These are phyloP conservation scores for Catenaria anguillulae DNA, from an alignment of 371 early-diverging fungal species.

Conservation along the genomic window DNA sequence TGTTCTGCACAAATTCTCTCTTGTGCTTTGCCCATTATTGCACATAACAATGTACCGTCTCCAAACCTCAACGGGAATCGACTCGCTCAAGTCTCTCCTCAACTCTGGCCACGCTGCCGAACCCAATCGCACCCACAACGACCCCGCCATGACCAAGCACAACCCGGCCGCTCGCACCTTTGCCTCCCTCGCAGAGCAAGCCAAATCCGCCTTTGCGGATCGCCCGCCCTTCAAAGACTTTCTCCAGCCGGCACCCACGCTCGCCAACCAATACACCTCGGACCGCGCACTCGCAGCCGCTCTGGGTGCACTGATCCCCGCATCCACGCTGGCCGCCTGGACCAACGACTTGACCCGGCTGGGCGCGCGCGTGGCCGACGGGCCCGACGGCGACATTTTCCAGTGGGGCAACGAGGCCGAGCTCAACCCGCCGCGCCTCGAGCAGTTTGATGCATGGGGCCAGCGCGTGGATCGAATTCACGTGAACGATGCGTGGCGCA, in stretches of 20 bases:
- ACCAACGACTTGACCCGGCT: slow-evolving; percentile 29
- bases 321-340: slow-evolving; percentile 21
- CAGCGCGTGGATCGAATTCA: slow-evolving; percentile 43
- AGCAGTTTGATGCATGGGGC: slow-evolving; percentile 53
- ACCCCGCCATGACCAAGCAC: no score
- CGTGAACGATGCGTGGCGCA: slow-evolving; percentile 40
- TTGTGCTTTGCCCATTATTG: no score
- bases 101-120: no score
- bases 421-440: slow-evolving; percentile 39
- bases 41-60: no score
- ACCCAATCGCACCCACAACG: no score
- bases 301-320: slow-evolving; percentile 31
- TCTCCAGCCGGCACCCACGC: slow-evolving; percentile 30
- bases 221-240: slow-evolving; percentile 14
- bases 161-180: no score
- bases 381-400: slow-evolving; percentile 23
- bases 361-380: slow-evolving; percentile 26
- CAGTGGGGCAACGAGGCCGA: slow-evolving; percentile 22
- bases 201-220: not conserved
- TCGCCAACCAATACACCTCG: slow-evolving; percentile 35
- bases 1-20: no score
- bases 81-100: no score
- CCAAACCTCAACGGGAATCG: no score
- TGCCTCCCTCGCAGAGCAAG: not conserved
- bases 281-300: slow-evolving; percentile 34